Evolutionary conservation across 495 filamentous ascomycete species (phyloP).

Genomic region (Trichoderma gamsii): DNA sequence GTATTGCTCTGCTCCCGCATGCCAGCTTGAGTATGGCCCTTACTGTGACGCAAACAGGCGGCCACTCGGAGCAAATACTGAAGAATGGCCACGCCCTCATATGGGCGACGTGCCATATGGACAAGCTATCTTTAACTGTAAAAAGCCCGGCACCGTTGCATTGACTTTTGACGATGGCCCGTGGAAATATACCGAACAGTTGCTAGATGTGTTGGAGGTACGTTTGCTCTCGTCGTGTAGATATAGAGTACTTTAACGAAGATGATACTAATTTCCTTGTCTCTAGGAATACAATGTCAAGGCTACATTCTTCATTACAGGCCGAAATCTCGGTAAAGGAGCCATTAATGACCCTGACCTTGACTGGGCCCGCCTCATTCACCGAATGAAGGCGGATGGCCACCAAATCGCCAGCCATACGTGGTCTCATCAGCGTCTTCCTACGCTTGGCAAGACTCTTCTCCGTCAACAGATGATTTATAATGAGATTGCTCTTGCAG

Average conservation of each 20-base stretch:
- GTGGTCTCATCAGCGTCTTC: conserved; percentile 74
- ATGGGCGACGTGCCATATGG: conserved; percentile 55
- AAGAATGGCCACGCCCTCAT: conserved; percentile 51
- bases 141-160: conserved; percentile 56
- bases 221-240: neutral
- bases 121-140: conserved; percentile 61
- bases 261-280: neutral
- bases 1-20: conserved; percentile 65
- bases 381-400: conserved; percentile 54
- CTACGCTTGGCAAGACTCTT: conserved; percentile 47
- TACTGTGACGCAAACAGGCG: conserved; percentile 62
- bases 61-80: conserved; percentile 57
- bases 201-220: conserved; percentile 59
- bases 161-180: conserved; percentile 79
- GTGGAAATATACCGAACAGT: conserved; percentile 57
- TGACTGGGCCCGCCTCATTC: conserved; percentile 55
- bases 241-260: neutral
- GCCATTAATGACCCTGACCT: conserved; percentile 55
- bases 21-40: conserved; percentile 59
- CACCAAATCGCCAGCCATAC: conserved; percentile 47
- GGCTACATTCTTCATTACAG: conserved; percentile 76
- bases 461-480: conserved; percentile 65
- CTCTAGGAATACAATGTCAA: conserved; percentile 53
- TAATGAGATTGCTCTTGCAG: conserved; percentile 74
- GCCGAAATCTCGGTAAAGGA: conserved; percentile 68